Evolutionary conservation across 345 rosid genomes (phyloP), one percentile per base, ranked within the genome.

Genomic region (Lepidium sativum): DNA sequence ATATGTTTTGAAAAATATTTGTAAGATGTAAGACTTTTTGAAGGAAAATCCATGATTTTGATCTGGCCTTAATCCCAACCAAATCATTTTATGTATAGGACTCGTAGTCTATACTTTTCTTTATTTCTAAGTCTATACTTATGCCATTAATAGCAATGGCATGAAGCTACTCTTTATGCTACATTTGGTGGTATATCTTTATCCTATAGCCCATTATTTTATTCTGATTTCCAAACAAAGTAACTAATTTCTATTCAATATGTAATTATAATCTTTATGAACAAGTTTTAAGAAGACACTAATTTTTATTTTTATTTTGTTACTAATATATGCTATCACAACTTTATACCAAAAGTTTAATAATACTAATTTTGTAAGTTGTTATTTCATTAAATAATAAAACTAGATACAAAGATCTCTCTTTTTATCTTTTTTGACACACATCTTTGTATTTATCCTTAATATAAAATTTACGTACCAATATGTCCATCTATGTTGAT

Each of bases 91-190:
- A 3, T n/a, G n/a, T n/a, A n/a, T 48, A 49, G 16, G 20, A 51
- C 55, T 29, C 29, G 23, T 29, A 14, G n/a, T 32, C 57, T 4
- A 32, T 32, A 52, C 12, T 32, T 33, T 33, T 32, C 29, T 44
- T 14, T 27, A 27, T 3, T 33, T 25, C 35, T 10, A n/a, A n/a
- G 29, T 34, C 27, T 54, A 34, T 54, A 34, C 16, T 11, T 14
- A 60, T 69, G 45, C 60, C 73, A 69, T 41, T 60, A 51, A 41
- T 60, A 51, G 60, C 54, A 60, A 51, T 21, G 54, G 60, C 60
- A 60, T 40, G 63, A 41, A 50, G 67, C 61, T 60, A 49, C 29
- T 51, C 67, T 69, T 50, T 51, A 69, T 60, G 61, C 73, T 51
- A 51, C 45, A 32, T 41, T n/a, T 69, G 41, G 43, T 40, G 58